Base-by-base conservation (phyloP, 192 early-diverging fungal species). In the Gryganskiella cystojenkinii region DNA sequence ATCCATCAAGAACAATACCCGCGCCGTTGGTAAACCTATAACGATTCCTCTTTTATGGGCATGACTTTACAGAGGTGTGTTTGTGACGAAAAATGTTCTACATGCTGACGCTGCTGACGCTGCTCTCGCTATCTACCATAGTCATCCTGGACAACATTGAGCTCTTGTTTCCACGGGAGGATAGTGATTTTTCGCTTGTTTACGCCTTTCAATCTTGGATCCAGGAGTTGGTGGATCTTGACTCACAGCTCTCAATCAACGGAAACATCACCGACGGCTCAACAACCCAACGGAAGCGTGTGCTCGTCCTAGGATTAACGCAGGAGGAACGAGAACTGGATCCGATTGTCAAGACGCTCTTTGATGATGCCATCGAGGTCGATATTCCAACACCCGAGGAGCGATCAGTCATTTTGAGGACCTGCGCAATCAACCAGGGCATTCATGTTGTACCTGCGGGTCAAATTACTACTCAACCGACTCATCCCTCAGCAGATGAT, bases 71-170 rank as follows among this genome's bases (percentile, higher is more conserved):
- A 4, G 20, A 53, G 30, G 44, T 19, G 10, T 55, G 35, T 58
- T 42, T 34, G 56, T 11, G 19, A 22, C 8, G 4, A n/a, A 10
- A 27, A 9, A 7, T 53, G 8, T 34, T 53, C 19, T 35, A 43
- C 0, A n/a, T 7, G 6, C n/a, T 66, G 15, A 40, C 22, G n/a
- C 30, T 28, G 30, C 35, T 5, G 4, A 14, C 28, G 14, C 19
- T 24, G 27, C 24, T 28, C 27, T 27, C 31, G 4, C 14, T 2
- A n/a, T n/a, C n/a, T n/a, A n/a, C n/a, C n/a, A n/a, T 47, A 85
- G 85, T 87, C 4, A 56, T 87, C 5, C 44, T 87, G 33, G 84
- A 87, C 25, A 83, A 87, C 50, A 79, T 87, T n/a, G 86, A 87
- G 30, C 54, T 87, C 10, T 40, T 87, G 10, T 85, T 87, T 37